Evolutionary conservation across 352 stramenopile genomes (phyloP), one percentile per base, ranked within the genome.

Genomic region (Saprolegnia diclina): DNA sequence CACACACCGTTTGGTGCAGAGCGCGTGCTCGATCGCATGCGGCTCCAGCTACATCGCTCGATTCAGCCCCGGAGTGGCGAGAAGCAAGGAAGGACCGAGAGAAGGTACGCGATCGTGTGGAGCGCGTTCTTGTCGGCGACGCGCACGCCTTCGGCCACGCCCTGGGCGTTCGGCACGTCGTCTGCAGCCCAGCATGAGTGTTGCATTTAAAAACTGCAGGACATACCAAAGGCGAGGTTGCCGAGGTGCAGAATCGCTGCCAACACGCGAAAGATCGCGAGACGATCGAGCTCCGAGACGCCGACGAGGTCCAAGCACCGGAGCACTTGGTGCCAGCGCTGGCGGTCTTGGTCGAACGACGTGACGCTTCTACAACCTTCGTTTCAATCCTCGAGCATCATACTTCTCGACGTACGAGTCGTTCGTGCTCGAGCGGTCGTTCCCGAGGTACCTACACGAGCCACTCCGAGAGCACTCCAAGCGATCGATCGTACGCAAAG

Each of bases 171-270:
- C 7, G 48, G 38, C 19, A 21, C 54, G 29, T 69, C 63, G 44
- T 76, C 57, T 59, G 35, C 35, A 19, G 2, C 52, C 14, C 16
- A 14, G 32, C 46, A 54, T 59, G 52, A 4, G 52, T 18, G 35
- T 16, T 38, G 32, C 16, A 7, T 38, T 16, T 14, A 16, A 57
- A 16, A 38, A 16, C 52, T 45, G 32, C 52, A 7, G n/a, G n/a
- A n/a, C n/a, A n/a, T 19, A 59, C 52, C 52, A 52, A 92, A 83
- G 3, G 77, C 71, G 32, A 92, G 66, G 45, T 92, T 92, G 16
- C 82, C 82, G 11, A 92, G 73, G 81, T 83, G 90, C 5, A 92
- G 66, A 22, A 90, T 76, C 16, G 84, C 82, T 66, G 81, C 88
- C 18, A 92, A 67, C 19, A 88, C 65, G 35, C 75, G 74, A 59